Percentiles rank a stretch among this genome's conserved stretches.
Evolutionary conservation across 257 asterid genomes (phyloP).

Genomic region (Cruciata laevipes): DNA sequence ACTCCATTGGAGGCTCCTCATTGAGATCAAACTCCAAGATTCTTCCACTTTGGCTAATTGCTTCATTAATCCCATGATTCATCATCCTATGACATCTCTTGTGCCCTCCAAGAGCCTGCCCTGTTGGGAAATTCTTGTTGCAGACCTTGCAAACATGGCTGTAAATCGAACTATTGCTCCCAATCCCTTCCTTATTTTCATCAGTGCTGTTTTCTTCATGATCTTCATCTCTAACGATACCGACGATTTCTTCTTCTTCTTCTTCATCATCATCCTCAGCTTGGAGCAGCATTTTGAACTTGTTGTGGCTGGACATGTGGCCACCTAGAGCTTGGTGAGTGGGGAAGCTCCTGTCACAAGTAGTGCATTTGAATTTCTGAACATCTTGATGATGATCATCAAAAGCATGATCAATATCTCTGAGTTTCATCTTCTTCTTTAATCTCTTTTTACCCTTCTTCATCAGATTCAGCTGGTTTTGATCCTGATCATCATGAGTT

Average conservation of each 20-base stretch:
- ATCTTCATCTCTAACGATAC: background rate
- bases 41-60: constrained; percentile 7
- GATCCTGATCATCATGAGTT: background rate
- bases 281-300: constrained; percentile 19
- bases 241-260: background rate
- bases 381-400: background rate
- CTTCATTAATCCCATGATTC: constrained; percentile 17
- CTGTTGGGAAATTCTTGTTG: constrained; percentile 8
- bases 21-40: constrained; percentile 44
- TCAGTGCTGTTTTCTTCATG: constrained; percentile 11
- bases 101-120: constrained; percentile 22
- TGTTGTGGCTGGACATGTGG: constrained; percentile 41
- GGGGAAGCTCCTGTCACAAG: constrained; percentile 27
- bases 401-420: constrained; percentile 22
- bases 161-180: constrained; percentile 12
- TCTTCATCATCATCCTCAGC: constrained; percentile 12
- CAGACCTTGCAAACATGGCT: constrained; percentile 7
- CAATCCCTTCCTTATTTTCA: constrained; percentile 10
- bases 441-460: constrained; percentile 27
- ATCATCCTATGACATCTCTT: constrained; percentile 17
- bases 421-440: constrained; percentile 29
- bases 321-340: constrained; percentile 46
- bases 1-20: constrained; percentile 32
- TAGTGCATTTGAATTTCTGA: constrained; percentile 27
- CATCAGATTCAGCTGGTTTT: background rate